These are phyloP conservation scores for Hypoxylon lienhwacheense DNA, from an alignment of 495 filamentous ascomycete species.

Conservation along the genomic window DNA sequence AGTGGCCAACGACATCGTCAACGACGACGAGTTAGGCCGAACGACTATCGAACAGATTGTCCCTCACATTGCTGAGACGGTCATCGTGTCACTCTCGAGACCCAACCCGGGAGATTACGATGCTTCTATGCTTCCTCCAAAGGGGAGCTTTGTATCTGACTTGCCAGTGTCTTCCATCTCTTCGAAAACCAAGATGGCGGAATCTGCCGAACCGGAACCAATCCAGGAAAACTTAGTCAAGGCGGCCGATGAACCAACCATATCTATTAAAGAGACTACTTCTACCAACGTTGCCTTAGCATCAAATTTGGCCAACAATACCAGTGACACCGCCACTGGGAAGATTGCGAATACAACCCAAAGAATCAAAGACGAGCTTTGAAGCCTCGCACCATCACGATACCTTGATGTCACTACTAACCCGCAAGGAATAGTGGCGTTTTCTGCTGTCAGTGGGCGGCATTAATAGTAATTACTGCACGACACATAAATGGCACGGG, in stretches of 20 bases:
- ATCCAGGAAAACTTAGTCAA: slow-evolving; percentile 31
- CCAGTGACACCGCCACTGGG: slow-evolving; percentile 44
- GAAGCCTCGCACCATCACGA: slow-evolving; percentile 6
- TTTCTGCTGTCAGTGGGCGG: background rate
- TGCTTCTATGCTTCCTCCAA: slow-evolving; percentile 20
- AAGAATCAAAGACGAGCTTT: slow-evolving; percentile 63
- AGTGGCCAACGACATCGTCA: slow-evolving; percentile 14
- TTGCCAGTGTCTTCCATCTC: no score
- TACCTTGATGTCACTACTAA: background rate
- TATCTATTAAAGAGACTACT: slow-evolving; percentile 15
- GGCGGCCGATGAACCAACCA: slow-evolving; percentile 24
- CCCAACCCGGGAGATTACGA: slow-evolving; percentile 11
- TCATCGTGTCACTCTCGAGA: slow-evolving; percentile 26
- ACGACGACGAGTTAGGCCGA: slow-evolving; percentile 11
- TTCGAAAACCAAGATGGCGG: slow-evolving; percentile 7
- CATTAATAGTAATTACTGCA: slow-evolving; percentile 4
- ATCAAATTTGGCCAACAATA: slow-evolving; percentile 42
- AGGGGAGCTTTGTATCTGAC: slow-evolving; percentile 17
- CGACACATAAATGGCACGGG: slow-evolving; percentile 8
- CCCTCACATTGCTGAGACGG: slow-evolving; percentile 17
- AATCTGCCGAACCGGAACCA: slow-evolving; percentile 26
- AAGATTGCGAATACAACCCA: slow-evolving; percentile 51
- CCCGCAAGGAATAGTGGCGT: background rate
- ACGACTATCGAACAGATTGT: slow-evolving; percentile 16
- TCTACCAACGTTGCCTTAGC: slow-evolving; percentile 36